Conservation (phyloP, 345 rosid genomes). For the Rubroshorea leprosula region DNA sequence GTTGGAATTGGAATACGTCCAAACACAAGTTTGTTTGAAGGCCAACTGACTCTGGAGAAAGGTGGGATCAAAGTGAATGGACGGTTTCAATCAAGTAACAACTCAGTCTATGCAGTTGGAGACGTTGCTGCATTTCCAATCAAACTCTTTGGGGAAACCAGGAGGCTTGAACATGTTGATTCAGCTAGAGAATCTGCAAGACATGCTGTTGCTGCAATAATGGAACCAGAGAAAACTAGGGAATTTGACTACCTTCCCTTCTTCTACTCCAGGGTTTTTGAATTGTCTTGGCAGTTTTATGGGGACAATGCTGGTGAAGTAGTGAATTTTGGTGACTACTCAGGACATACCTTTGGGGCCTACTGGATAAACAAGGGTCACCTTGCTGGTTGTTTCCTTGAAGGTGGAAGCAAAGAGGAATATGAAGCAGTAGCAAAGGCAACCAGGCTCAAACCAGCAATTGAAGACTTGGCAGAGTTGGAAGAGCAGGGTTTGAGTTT, state of each 20-base stretch:
- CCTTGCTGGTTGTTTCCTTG: conserved; percentile 86
- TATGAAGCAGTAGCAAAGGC: conserved; percentile 74
- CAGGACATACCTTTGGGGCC: conserved; percentile 66
- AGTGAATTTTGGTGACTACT: conserved; percentile 80
- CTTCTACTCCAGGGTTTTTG: conserved; percentile 86
- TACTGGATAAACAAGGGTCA: conserved; percentile 83
- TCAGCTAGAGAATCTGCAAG: conserved; percentile 79
- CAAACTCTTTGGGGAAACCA: conserved; percentile 63
- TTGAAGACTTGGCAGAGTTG: conserved; percentile 49
- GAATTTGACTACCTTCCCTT: conserved; percentile 85
- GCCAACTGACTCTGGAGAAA: conserved; percentile 81
- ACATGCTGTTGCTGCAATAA: conserved; percentile 67
- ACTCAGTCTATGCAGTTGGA: conserved; percentile 81
- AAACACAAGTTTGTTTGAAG: conserved; percentile 87
- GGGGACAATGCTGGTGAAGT: conserved; percentile 82
- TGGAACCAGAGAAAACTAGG: conserved; percentile 63
- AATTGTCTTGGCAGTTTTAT: conserved; percentile 91
- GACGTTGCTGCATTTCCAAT: conserved; percentile 93
- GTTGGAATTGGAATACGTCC: conserved; percentile 95
- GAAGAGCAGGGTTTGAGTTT: conserved; percentile 61
- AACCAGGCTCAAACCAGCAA: conserved; percentile 54
- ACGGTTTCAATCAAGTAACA: conserved; percentile 74
- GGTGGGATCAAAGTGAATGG: conserved; percentile 94
- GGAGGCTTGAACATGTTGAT: conserved; percentile 97
- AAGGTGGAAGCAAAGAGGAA: conserved; percentile 91